Evolutionary conservation across 768 basidiomycete genomes (phyloP), one percentile per base, ranked within the genome.

Genomic region (Glaciozyma antarctica): DNA sequence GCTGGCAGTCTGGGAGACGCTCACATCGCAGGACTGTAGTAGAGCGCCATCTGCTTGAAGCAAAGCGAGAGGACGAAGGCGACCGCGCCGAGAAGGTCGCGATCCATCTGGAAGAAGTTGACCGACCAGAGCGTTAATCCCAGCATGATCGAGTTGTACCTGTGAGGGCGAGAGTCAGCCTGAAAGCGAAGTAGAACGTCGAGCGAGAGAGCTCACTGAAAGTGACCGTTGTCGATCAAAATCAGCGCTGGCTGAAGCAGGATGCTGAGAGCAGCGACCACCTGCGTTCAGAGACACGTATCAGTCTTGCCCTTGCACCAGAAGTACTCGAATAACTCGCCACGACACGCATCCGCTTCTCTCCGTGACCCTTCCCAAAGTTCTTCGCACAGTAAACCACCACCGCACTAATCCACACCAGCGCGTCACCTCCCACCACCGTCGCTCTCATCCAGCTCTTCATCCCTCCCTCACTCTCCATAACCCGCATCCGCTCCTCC

Each of bases 31-130:
- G 92, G 90, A 0, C 89, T 87, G 74, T 92, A 98, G 75, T 95
- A 94, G 32, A 95, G 78, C 4, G 89, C 86, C 92, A 97, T 95
- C 74, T 97, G 93, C 76, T 95, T 95, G 81, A 94, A 93, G 5
- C 87, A 83, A 24, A 98, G 81, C 68, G 88, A 87, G n/a, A 85
- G 78, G 8, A 90, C 87, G 71, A 97, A 94, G 63, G 80, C 83
- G 21, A 88, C 74, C 6, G 90, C 88, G 8, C 88, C 94, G 1
- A 85, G 67, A 4, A 87, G 75, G 74, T 97, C 93, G 24, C 81
- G 80, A 4, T 83, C 87, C 3, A 73, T 75, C 2, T 85, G 83
- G 52, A 94, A 88, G 70, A 82, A 83, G 69, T 85, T 83, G 45
- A 92, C 75, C 0, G 88, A 79, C 30, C 65, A 60, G 0, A 74